phyloP scores from a whole-genome alignment of 73 alveolate species.

The Uronychia binucleata region DNA sequence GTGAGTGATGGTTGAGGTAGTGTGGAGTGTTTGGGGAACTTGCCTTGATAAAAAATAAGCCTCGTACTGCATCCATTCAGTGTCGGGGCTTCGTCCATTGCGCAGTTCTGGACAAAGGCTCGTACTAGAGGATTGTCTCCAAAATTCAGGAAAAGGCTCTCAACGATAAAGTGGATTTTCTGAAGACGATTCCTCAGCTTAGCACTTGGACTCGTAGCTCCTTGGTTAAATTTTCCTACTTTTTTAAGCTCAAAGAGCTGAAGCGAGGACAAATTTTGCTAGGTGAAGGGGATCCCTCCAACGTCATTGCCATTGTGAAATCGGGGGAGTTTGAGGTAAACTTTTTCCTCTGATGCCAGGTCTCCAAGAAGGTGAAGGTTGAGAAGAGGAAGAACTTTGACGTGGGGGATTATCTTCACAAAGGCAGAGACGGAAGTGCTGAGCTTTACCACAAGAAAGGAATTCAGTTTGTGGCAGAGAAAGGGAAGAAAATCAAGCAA shows the following conservation, averaged over 20 bases:
- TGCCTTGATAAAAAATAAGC: conserved; percentile 51
- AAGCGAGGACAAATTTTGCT: conserved; percentile 35
- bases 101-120: conserved; percentile 51
- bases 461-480: neutral
- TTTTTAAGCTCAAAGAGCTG: conserved; percentile 16
- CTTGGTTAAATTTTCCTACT: conserved; percentile 39
- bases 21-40: conserved; percentile 58
- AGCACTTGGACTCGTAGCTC: conserved; percentile 47
- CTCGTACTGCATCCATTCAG: conserved; percentile 52
- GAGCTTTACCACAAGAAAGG: neutral
- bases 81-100: conserved; percentile 37
- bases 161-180: conserved; percentile 53
- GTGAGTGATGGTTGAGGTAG: conserved; percentile 2
- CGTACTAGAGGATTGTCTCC: conserved; percentile 31
- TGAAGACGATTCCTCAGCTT: conserved; percentile 53
- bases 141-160: conserved; percentile 43
- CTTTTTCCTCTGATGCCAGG: too few relatives aligned
- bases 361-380: neutral
- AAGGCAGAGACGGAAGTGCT: too few relatives aligned
- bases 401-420: neutral
- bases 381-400: neutral
- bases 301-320: conserved; percentile 46
- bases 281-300: conserved; percentile 63
- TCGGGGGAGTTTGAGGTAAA: conserved; percentile 66
- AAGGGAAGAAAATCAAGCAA: neutral